These are phyloP conservation scores for Periconia digitata DNA, from an alignment of 2,329 filamentous ascomycete genomes.

Conservation along the genomic window DNA sequence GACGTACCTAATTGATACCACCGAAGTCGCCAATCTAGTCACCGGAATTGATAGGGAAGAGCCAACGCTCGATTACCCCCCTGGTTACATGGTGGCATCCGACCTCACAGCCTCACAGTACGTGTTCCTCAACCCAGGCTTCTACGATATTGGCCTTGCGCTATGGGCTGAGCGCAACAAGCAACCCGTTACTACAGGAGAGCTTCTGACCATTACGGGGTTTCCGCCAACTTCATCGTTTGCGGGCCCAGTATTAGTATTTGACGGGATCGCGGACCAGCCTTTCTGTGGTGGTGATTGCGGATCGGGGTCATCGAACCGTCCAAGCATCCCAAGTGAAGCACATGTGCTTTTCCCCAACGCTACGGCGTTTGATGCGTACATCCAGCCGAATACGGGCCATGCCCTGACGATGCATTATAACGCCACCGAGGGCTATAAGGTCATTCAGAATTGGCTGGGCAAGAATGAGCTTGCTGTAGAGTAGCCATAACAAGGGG, in stretches of 20 bases:
- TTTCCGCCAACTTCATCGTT: constrained; percentile 44
- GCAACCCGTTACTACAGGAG: constrained; percentile 61
- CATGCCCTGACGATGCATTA: constrained; percentile 53
- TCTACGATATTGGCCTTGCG: constrained; percentile 59
- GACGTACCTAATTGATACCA: constrained; percentile 30
- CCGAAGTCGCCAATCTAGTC: constrained; percentile 34
- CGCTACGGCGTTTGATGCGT: constrained; percentile 54
- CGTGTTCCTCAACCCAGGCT: constrained; percentile 51
- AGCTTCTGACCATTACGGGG: constrained; percentile 59
- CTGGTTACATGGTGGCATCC: constrained; percentile 57
- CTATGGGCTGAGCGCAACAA: constrained; percentile 49
- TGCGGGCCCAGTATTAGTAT: constrained; percentile 58
- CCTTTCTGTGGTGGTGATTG: constrained; percentile 67
- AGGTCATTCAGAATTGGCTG: constrained; percentile 42
- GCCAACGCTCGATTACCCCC: constrained; percentile 31
- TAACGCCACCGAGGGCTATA: constrained; percentile 44
- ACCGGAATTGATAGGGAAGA: constrained; percentile 32
- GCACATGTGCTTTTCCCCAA: constrained; percentile 49
- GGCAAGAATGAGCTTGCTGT: constrained; percentile 27
- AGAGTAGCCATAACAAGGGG: constrained; percentile 6
- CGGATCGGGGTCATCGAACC: too few species aligned
- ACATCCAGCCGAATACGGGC: constrained; percentile 54
- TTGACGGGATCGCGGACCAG: constrained; percentile 56
- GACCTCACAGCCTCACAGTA: constrained; percentile 54
- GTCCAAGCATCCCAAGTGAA: too few species aligned